These are phyloP conservation scores for Linum trigynum DNA, from an alignment of 345 rosid species.

Conservation along the genomic window DNA sequence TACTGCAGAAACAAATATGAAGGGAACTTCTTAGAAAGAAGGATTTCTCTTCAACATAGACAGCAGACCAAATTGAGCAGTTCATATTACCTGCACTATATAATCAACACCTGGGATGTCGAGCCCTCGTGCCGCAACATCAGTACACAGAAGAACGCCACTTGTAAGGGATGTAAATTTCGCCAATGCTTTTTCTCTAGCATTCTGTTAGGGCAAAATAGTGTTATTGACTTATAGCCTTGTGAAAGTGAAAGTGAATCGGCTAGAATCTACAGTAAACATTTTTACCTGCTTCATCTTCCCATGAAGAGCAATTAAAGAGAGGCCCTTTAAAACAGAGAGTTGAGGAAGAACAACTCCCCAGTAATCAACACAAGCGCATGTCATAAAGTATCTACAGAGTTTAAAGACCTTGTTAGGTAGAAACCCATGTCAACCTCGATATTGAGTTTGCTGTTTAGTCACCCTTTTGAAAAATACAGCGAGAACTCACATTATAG, in stretches of 20 bases:
- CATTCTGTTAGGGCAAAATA: conserved; percentile 29
- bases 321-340: conserved; percentile 44
- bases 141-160: conserved; percentile 81
- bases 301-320: conserved; percentile 81
- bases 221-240: conserved; percentile 14
- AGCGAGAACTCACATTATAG: conserved; percentile 60
- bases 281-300: conserved; percentile 76
- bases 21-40: neutral
- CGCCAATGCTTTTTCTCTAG: conserved; percentile 78
- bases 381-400: conserved; percentile 86
- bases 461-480: neutral
- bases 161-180: conserved; percentile 64
- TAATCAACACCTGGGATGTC: conserved; percentile 90
- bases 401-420: conserved; percentile 16
- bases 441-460: conserved; percentile 1
- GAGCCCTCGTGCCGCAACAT: conserved; percentile 94
- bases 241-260: neutral
- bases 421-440: neutral
- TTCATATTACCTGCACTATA: conserved; percentile 64
- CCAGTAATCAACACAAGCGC: conserved; percentile 97
- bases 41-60: neutral
- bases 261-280: neutral
- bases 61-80: neutral
- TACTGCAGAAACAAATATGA: conserved; percentile 36
- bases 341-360: conserved; percentile 68